Evolutionary conservation across 1,284 basidiomycete species (phyloP).

Genomic region (Ustilago curta): DNA sequence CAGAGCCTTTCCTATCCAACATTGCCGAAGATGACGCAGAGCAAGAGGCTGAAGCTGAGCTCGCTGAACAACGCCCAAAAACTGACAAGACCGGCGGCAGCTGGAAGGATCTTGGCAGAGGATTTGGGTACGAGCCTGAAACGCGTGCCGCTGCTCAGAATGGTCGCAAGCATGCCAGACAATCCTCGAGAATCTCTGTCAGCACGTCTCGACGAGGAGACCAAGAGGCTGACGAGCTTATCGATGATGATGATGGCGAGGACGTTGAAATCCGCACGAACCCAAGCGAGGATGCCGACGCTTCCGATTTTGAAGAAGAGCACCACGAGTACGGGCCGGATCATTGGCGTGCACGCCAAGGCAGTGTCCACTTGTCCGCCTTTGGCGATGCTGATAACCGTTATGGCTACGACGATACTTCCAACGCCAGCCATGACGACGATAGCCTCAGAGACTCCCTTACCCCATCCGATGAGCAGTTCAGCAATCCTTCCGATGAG

Average conservation of each 20-base stretch:
- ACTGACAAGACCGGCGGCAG: slow-evolving; percentile 17
- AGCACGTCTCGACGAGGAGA: slow-evolving; percentile 32
- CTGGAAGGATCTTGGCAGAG: slow-evolving; percentile 56
- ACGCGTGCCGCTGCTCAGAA: not conserved
- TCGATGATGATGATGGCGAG: slow-evolving; percentile 17
- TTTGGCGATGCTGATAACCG: slow-evolving; percentile 20
- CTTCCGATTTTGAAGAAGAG: slow-evolving; percentile 56
- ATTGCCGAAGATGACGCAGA: slow-evolving; percentile 39
- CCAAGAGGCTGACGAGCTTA: slow-evolving; percentile 29
- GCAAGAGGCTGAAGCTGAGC: not conserved
- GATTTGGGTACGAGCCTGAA: slow-evolving; percentile 58
- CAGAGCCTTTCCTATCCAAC: slow-evolving; percentile 17
- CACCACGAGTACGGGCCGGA: slow-evolving; percentile 26
- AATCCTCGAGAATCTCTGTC: slow-evolving; percentile 43
- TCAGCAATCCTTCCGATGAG: slow-evolving; percentile 64
- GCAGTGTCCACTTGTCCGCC: slow-evolving; percentile 29
- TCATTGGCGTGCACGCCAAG: slow-evolving; percentile 30
- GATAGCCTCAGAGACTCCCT: slow-evolving; percentile 40
- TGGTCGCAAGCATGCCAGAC: slow-evolving; percentile 18
- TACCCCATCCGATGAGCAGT: slow-evolving; percentile 51
- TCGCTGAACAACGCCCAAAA: not conserved
- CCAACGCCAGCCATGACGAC: slow-evolving; percentile 21
- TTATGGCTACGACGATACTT: slow-evolving; percentile 9
- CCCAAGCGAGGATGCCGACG: slow-evolving; percentile 61
- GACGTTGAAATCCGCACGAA: slow-evolving; percentile 57